A percentile compares a stretch with the other conserved stretches of the same genome.
Evolutionary conservation across 2,329 filamentous ascomycete species (phyloP).

Genomic region (Harringtonia aguacate): DNA sequence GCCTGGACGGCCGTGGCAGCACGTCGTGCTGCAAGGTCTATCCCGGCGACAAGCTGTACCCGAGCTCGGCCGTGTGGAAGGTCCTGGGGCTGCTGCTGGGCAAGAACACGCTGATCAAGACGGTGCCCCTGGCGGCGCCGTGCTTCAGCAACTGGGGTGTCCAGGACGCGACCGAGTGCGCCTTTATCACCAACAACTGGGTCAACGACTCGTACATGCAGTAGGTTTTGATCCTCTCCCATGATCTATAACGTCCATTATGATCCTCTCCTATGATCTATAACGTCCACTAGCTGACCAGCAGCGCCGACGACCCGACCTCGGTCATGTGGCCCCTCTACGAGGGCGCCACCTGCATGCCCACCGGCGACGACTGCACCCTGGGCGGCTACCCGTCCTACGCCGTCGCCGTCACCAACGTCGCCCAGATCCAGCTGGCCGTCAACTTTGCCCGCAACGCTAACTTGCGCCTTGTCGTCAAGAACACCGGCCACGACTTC

Average conservation of each 20-base stretch:
- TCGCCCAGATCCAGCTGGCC: slow-evolving; percentile 33
- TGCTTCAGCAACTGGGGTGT: slow-evolving; percentile 38
- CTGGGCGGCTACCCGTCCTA: slow-evolving; percentile 31
- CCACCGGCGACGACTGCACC: slow-evolving; percentile 12
- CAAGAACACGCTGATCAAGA: slow-evolving; percentile 36
- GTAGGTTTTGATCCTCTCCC: slow-evolving; percentile 14
- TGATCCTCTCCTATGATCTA: background rate
- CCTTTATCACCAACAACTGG: slow-evolving; percentile 24
- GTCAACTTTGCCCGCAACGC: slow-evolving; percentile 34
- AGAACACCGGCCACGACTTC: slow-evolving; percentile 44
- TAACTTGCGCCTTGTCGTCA: slow-evolving; percentile 37
- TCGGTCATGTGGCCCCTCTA: slow-evolving; percentile 30
- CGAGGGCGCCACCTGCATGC: slow-evolving; percentile 26
- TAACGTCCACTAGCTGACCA: background rate
- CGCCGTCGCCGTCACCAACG: slow-evolving; percentile 27
- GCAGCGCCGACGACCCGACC: slow-evolving; percentile 21
- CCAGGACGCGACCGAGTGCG: slow-evolving; percentile 29
- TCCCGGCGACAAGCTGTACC: slow-evolving; percentile 46
- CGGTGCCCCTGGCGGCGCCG: slow-evolving; percentile 37
- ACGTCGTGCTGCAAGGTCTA: slow-evolving; percentile 12
- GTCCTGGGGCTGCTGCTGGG: slow-evolving; percentile 39
- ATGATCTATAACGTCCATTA: background rate
- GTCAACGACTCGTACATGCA: slow-evolving; percentile 20
- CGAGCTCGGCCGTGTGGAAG: slow-evolving; percentile 31
- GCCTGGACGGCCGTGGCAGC: background rate